Evolutionary conservation across 257 asterid species (phyloP), one percentile per base, ranked within the genome.

Genomic region (Dorcoceras hygrometricum): DNA sequence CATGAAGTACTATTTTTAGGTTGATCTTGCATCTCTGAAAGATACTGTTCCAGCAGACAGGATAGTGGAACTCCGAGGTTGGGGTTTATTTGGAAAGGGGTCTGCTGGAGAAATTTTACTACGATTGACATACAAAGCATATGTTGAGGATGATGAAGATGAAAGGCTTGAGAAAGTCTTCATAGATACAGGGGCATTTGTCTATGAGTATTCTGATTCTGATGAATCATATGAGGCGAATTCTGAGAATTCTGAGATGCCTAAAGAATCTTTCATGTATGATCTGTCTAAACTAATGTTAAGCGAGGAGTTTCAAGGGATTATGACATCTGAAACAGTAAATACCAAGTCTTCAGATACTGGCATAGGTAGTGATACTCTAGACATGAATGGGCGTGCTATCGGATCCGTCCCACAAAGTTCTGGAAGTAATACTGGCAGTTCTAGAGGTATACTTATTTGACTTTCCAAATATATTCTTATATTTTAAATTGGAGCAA

Each of bases 121-220:
- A 46, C 90, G 96, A 22, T 71, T 94, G 82, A 94, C 99, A 24
- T 94, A 94, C 80, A 94, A 94, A 86, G 99, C 95, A 29, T 94
- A 94, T 51, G 97, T 94, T 24, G 99, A 94, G 78, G 99, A 94
- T 71, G 99, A 94, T 76, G 99, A 93, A 80, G 99, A 94, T 77
- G 97, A 94, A 75, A 82, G 53, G 72, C 23, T 54, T 29, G 82
- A 70, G 70, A 75, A 64, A 32, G 65, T 63, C 26, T 72, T 68
- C 34, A 34, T 55, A 20, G 79, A 74, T 71, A 29, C 65, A 23
- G 85, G 83, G 76, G 76, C 66, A 67, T 83, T 86, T 1, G 89
- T 86, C 77, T 91, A 83, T 72, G 95, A 85, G 23, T 53, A 80
- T 62, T 72, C 90, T 9, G 89, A 84, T 68, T 83, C 88, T 57